Base-by-base conservation (phyloP, 371 early-diverging fungal genomes). In the Mucor circinelloides region DNA sequence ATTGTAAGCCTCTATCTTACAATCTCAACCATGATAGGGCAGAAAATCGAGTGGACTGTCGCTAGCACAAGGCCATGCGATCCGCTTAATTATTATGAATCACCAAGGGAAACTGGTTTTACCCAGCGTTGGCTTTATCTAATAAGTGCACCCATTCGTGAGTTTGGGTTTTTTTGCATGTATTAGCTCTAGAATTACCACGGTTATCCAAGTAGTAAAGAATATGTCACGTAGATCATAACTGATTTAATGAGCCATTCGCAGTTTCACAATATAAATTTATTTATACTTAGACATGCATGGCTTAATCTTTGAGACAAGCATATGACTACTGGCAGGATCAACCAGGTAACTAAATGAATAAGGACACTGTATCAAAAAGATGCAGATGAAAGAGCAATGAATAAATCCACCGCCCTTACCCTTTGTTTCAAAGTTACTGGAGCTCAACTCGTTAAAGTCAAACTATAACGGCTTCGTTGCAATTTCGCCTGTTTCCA, bases 181-280 rank as follows among this genome's bases (percentile, higher is more conserved):
- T 63, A 63, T 63, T 63, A 63, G 63, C 63, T 63, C 63, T 63
- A 63, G 63, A 63, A 63, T 63, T 63, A 63, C 63, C 63, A 63
- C 63, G 63, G 63, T 63, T 63, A 63, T 63, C 50, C 46, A 46
- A 61, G 50, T 61, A 61, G 42, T 61, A 50, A 61, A 48, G 56
- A 56, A 56, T 58, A 38, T 12, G 38, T 58, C 38, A 58, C 62
- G 62, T 61, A 61, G 48, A 61, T 61, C 62, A 48, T 50, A 63
- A 54, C 54, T 54, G 52, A 63, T 54, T n/a, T n/a, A n/a, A n/a
- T 63, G 55, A 55, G 64, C 64, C 64, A 63, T 63, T 63, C 40
- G 64, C 64, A 63, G 64, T 63, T 63, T 63, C 64, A n/a, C n/a
- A n/a, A n/a, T n/a, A n/a, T n/a, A n/a, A n/a, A n/a, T n/a, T n/a